Conservation (phyloP, 2,329 filamentous ascomycete genomes). For the Sarocladiaceae sp. region DNA sequence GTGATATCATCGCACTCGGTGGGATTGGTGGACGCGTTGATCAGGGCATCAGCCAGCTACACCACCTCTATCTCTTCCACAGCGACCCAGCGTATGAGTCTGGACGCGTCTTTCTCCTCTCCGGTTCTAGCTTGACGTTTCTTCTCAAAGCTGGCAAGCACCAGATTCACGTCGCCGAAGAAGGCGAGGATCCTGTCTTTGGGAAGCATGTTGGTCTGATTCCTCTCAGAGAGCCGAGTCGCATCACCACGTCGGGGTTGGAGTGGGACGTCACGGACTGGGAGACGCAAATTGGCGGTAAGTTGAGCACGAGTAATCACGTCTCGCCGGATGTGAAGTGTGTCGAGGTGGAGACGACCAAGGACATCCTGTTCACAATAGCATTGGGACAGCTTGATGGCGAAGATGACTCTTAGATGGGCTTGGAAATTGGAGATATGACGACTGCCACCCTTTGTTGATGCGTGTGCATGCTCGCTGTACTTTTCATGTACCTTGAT, state of each 20-base stretch:
- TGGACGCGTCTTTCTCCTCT: conserved; percentile 72
- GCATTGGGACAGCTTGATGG: conserved; percentile 45
- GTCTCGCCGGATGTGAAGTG: conserved; percentile 54
- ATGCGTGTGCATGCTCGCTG: background rate
- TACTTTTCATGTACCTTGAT: background rate
- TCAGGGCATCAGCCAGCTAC: conserved; percentile 83
- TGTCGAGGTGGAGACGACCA: conserved; percentile 59
- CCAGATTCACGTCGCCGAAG: conserved; percentile 58
- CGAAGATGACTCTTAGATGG: conserved; percentile 23
- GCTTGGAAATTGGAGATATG: background rate
- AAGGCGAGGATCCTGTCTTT: conserved; percentile 49
- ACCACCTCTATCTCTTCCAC: conserved; percentile 72
- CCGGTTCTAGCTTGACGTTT: conserved; percentile 77
- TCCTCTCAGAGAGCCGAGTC: conserved; percentile 72
- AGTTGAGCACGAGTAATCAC: conserved; percentile 78
- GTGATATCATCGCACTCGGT: conserved; percentile 75
- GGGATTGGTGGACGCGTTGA: conserved; percentile 88
- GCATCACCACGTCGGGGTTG: conserved; percentile 75
- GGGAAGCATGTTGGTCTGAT: conserved; percentile 82
- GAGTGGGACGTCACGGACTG: conserved; percentile 89
- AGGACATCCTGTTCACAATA: conserved; percentile 70
- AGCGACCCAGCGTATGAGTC: conserved; percentile 40
- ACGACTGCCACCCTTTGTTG: background rate
- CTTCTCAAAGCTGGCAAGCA: conserved; percentile 69
- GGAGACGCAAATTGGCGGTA: conserved; percentile 70